Evolutionary conservation across 169 alveolate genomes (phyloP).

Genomic region (Cardiosporidium cionae): DNA sequence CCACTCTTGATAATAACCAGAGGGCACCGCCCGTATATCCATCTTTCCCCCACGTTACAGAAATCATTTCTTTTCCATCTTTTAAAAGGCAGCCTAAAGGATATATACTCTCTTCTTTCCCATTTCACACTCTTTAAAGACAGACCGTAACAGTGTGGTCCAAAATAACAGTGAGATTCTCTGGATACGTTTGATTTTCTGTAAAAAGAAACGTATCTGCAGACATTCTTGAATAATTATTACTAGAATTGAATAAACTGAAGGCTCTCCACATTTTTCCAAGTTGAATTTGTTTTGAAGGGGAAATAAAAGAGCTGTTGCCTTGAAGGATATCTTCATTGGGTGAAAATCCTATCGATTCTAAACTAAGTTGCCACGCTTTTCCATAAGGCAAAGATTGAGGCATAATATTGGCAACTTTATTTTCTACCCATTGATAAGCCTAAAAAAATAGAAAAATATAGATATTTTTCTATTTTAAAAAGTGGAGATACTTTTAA

Average conservation of each 20-base stretch:
- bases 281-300: not conserved
- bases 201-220: not conserved
- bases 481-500: not conserved
- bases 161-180: not conserved
- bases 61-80: too few species aligned
- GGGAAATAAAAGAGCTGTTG: not conserved
- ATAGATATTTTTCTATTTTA: not conserved
- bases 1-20: too few species aligned
- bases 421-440: not conserved
- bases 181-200: not conserved
- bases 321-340: not conserved
- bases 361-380: not conserved
- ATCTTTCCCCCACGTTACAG: too few species aligned
- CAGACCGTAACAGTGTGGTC: not conserved
- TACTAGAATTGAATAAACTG: not conserved
- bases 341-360: not conserved
- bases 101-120: too few species aligned
- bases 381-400: not conserved
- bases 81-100: too few species aligned
- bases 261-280: not conserved
- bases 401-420: not conserved
- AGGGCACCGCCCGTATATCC: too few species aligned
- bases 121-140: too few species aligned
- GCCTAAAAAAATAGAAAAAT: not conserved
- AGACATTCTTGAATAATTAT: not conserved